phyloP scores from a whole-genome alignment of 139 green algal genomes.

The Picochlorum sp. region DNA sequence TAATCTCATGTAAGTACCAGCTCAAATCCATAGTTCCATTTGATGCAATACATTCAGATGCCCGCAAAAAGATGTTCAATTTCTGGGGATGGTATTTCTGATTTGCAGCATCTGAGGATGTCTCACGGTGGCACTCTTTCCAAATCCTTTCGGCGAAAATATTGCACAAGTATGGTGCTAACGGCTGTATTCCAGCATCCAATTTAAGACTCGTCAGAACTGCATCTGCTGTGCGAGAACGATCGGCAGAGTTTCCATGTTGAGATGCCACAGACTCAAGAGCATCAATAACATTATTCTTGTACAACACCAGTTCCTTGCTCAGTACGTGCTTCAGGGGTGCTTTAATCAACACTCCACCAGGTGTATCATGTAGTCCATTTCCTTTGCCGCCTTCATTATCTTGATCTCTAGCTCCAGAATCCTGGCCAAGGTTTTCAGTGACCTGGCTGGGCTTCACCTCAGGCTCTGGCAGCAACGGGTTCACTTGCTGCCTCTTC shows the following conservation, averaged over 20 bases:
- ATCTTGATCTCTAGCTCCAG: too few species aligned
- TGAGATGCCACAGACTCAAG: conserved; percentile 8
- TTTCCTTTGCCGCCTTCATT: conserved; percentile 1
- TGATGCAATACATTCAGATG: conserved; percentile 37
- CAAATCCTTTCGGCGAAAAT: conserved; percentile 47
- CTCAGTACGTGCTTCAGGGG: conserved; percentile 68
- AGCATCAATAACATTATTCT: conserved; percentile 37
- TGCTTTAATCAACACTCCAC: conserved; percentile 25
- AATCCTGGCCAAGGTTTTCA: not conserved
- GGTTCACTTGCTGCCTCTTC: not conserved
- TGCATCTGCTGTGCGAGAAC: not conserved
- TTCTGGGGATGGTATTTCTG: conserved; percentile 15
- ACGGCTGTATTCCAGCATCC: conserved; percentile 55
- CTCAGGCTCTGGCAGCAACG: not conserved
- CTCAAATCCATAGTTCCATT: conserved; percentile 63
- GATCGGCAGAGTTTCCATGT: not conserved
- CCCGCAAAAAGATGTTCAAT: conserved; percentile 26
- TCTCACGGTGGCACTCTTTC: not conserved
- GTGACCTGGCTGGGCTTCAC: not conserved
- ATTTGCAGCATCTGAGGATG: conserved; percentile 11
- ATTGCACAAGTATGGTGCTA: conserved; percentile 75
- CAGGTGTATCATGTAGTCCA: conserved; percentile 9
- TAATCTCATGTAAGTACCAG: conserved; percentile 71
- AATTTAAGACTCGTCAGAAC: conserved; percentile 4
- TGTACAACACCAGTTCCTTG: conserved; percentile 66